Evolutionary conservation across 2,329 filamentous ascomycete species (phyloP).

Genomic region (Juglanconis oblonga): DNA sequence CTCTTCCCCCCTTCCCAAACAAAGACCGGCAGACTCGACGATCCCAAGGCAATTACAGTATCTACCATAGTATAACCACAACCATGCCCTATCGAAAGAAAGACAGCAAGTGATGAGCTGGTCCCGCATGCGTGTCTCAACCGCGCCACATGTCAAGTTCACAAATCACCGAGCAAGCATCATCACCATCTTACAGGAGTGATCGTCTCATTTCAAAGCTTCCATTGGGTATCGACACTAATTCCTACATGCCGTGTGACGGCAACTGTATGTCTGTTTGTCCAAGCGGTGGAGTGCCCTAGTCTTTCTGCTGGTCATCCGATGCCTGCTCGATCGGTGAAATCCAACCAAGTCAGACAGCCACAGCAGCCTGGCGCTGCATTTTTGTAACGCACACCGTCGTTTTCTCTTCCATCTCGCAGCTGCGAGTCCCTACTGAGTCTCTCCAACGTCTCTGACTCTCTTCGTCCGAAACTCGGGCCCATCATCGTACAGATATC

Average conservation of each 20-base stretch:
- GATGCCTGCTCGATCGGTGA: neutral
- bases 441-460: no score
- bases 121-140: neutral
- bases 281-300: neutral
- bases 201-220: neutral
- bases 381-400: neutral
- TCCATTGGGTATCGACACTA: constrained; percentile 2
- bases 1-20: no score
- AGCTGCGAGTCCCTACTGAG: no score
- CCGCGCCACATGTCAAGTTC: neutral
- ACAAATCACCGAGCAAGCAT: neutral
- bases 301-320: neutral
- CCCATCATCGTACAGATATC: neutral
- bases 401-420: no score
- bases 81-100: neutral
- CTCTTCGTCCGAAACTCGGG: no score
- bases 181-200: neutral
- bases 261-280: neutral
- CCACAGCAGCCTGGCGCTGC: neutral
- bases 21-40: no score
- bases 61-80: neutral
- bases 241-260: neutral
- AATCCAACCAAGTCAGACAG: no score
- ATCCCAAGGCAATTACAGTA: no score
- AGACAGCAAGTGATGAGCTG: neutral